Conservation (phyloP, 1,284 basidiomycete genomes). For the Leucoagaricus sp. region DNA sequence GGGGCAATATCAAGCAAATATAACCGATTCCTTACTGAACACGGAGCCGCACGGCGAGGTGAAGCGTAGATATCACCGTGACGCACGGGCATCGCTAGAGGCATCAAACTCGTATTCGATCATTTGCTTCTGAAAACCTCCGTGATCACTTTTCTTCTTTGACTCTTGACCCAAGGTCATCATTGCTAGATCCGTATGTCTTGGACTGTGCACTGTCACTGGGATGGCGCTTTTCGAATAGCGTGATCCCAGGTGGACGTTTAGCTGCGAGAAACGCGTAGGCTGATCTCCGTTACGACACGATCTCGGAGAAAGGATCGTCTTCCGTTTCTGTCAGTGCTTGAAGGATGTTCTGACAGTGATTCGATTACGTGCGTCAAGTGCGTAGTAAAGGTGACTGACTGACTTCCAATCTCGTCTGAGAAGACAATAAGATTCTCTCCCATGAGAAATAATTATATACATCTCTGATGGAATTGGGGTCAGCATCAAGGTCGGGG, state of each 20-base stretch:
- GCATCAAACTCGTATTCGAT: neutral
- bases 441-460: neutral
- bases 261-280: neutral
- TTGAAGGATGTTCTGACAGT: neutral
- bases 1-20: no score
- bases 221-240: neutral
- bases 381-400: neutral
- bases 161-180: neutral
- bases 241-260: neutral
- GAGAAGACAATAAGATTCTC: neutral
- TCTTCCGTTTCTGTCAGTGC: neutral
- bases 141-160: neutral
- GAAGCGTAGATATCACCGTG: conserved; percentile 1
- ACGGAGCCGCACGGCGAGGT: neutral
- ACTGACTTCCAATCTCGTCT: neutral
- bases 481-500: neutral
- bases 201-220: neutral
- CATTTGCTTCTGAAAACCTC: conserved; percentile 3
- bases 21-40: neutral
- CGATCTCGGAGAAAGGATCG: conserved; percentile 1
- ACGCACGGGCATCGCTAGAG: conserved; percentile 7
- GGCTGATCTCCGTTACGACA: neutral
- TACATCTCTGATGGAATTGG: neutral
- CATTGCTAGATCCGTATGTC: conserved; percentile 7
- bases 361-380: neutral